Conservation (phyloP, 2,329 filamentous ascomycete genomes). For the Pleurostoma richardsiae region DNA sequence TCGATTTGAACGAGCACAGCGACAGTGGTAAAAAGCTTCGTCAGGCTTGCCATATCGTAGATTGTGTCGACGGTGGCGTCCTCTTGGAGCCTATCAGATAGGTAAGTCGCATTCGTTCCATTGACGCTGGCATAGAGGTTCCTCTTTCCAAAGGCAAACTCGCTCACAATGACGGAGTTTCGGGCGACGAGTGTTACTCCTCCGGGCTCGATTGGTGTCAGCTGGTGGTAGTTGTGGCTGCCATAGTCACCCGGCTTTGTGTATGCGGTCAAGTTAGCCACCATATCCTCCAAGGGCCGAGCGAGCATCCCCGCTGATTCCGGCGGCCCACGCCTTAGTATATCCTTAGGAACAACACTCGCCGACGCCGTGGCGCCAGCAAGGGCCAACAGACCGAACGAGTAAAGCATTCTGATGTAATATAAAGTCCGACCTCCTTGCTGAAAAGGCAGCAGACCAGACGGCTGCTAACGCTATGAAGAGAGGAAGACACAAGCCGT, state of each 20-base stretch:
- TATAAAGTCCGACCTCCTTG: too few relatives aligned
- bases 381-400: too few relatives aligned
- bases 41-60: slow-evolving; percentile 31
- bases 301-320: slow-evolving; percentile 23
- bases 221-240: slow-evolving; percentile 5
- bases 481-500: too few relatives aligned
- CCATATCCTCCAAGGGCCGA: slow-evolving; percentile 14
- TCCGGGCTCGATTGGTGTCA: slow-evolving; percentile 18
- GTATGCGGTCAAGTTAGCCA: slow-evolving; percentile 13
- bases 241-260: slow-evolving; percentile 9
- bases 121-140: slow-evolving; percentile 20
- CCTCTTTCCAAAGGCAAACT: slow-evolving; percentile 19
- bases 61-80: slow-evolving; percentile 24
- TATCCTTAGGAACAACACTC: background rate
- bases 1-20: slow-evolving; percentile 24
- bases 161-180: slow-evolving; percentile 15
- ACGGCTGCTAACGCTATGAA: too few relatives aligned
- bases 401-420: too few relatives aligned
- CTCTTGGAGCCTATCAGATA: slow-evolving; percentile 17
- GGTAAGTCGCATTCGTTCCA: slow-evolving; percentile 14
- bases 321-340: slow-evolving; percentile 7
- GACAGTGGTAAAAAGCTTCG: slow-evolving; percentile 29
- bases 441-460: too few relatives aligned
- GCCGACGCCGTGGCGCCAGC: too few relatives aligned
- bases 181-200: slow-evolving; percentile 13